Conservation (phyloP, 2,329 filamentous ascomycete species). For the Byssochlamys sp. region DNA sequence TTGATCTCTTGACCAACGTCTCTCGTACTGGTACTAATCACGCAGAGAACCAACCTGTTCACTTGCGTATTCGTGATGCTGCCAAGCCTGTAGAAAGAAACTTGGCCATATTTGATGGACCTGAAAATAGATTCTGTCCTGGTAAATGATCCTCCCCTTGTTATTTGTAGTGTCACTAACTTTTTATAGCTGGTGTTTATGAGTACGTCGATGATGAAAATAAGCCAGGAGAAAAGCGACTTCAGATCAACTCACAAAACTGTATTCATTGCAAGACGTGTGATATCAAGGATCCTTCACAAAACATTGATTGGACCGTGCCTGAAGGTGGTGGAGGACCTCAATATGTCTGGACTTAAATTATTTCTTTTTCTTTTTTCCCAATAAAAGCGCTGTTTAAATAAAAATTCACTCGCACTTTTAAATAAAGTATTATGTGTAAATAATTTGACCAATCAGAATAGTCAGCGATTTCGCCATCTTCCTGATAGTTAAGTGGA, state of each 20-base stretch:
- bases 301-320: conserved; percentile 95
- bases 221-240: conserved; percentile 79
- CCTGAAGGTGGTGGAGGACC: conserved; percentile 78
- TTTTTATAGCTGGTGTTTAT: conserved; percentile 93
- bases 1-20: conserved; percentile 92
- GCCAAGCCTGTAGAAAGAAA: conserved; percentile 74
- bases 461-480: too few species aligned
- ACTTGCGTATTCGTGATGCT: conserved; percentile 91
- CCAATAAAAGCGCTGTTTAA: too few species aligned
- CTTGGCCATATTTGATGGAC: conserved; percentile 77
- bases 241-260: conserved; percentile 96
- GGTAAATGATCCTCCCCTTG: too few species aligned
- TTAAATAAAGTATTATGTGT: too few species aligned
- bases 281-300: conserved; percentile 92
- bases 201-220: conserved; percentile 90
- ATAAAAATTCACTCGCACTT: too few species aligned
- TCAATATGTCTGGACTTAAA: conserved; percentile 53
- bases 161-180: too few species aligned
- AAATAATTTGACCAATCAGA: too few species aligned
- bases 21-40: conserved; percentile 94
- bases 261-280: conserved; percentile 99
- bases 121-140: conserved; percentile 95
- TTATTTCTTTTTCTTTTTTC: too few species aligned
- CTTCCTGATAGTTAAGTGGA: too few species aligned
- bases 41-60: conserved; percentile 95